Conservation (phyloP, 805 yeast species). For the Zygotorulaspora chibaensis region DNA sequence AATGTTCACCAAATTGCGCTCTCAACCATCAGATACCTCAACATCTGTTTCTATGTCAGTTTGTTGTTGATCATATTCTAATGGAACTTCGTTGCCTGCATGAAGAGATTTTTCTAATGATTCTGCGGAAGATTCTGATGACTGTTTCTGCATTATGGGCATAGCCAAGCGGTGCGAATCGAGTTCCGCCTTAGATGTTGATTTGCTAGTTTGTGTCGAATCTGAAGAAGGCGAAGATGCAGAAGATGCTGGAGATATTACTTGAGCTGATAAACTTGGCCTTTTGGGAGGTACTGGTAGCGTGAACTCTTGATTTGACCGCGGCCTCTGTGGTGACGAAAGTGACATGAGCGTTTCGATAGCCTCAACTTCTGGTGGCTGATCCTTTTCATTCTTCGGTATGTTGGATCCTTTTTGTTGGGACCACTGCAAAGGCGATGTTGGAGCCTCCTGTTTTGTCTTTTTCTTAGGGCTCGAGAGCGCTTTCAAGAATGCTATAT, state of each 20-base stretch:
- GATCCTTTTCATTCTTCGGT: conserved; percentile 10
- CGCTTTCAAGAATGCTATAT: conserved; percentile 39
- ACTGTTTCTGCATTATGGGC: conserved; percentile 12
- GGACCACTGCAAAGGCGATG: conserved; percentile 15
- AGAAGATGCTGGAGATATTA: conserved; percentile 14
- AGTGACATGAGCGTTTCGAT: conserved; percentile 41
- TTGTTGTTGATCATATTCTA: conserved; percentile 15
- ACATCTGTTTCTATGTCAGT: conserved; percentile 28
- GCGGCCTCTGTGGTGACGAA: conserved; percentile 34
- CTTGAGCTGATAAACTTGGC: conserved; percentile 4
- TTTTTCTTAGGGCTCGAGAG: conserved; percentile 35
- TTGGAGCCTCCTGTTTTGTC: conserved; percentile 8
- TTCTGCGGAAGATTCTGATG: conserved; percentile 15
- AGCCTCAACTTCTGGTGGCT: conserved; percentile 39
- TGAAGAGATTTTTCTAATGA: conserved; percentile 12
- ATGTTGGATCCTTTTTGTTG: conserved; percentile 6
- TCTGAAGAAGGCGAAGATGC: conserved; percentile 12
- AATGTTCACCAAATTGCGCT: neutral
- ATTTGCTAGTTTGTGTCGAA: conserved; percentile 4
- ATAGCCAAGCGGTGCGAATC: conserved; percentile 9
- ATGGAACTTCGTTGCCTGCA: conserved; percentile 3
- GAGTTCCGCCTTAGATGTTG: neutral
- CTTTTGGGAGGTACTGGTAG: conserved; percentile 11
- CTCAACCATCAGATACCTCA: conserved; percentile 14
- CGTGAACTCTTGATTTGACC: conserved; percentile 14